Percentiles rank a stretch among this genome's conserved stretches.
These are phyloP conservation scores for Extremus antarcticus DNA, from an alignment of 495 filamentous ascomycete genomes.

Conservation along the genomic window DNA sequence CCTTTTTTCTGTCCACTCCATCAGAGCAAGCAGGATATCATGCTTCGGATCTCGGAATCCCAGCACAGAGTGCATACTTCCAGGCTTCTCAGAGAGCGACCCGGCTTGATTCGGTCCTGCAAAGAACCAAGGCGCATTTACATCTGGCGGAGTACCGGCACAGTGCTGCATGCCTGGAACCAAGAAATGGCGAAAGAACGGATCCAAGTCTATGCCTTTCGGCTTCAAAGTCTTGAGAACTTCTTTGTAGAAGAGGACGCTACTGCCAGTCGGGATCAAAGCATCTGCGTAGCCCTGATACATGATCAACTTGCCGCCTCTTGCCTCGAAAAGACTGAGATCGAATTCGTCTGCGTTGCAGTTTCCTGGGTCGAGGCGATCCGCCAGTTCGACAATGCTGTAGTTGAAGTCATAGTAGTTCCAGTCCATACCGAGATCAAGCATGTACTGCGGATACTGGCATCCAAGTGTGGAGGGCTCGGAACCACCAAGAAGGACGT, in stretches of 20 bases:
- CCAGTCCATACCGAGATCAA: slow-evolving; percentile 22
- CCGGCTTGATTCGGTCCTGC: slow-evolving; percentile 38
- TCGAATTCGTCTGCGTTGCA: slow-evolving; percentile 40
- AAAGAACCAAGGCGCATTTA: slow-evolving; percentile 32
- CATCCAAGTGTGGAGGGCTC: not conserved
- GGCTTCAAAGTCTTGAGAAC: slow-evolving; percentile 38
- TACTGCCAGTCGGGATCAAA: slow-evolving; percentile 22
- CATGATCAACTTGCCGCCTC: slow-evolving; percentile 26
- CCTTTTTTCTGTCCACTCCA: slow-evolving; percentile 48
- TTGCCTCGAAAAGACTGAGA: slow-evolving; percentile 17
- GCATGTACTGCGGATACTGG: slow-evolving; percentile 2
- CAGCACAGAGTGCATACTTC: not conserved
- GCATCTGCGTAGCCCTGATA: slow-evolving; percentile 26
- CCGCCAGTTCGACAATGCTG: slow-evolving; percentile 31
- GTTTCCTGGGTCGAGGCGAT: slow-evolving; percentile 19
- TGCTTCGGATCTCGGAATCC: slow-evolving; percentile 6
- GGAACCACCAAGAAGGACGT: slow-evolving; percentile 10
- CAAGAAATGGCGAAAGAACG: slow-evolving; percentile 50
- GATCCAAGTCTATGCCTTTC: slow-evolving; percentile 33
- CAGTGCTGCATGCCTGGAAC: slow-evolving; percentile 49
- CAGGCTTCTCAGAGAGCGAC: slow-evolving; percentile 39
- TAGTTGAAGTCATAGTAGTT: slow-evolving; percentile 38
- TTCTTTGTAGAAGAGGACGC: slow-evolving; percentile 26
- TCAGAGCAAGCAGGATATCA: slow-evolving; percentile 37
- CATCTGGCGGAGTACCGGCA: slow-evolving; percentile 14